A percentile compares a stretch with the other conserved stretches of the same genome.
phyloP scores from a whole-genome alignment of 2,329 filamentous ascomycete species.

The Fonsecaea pedrosoi region DNA sequence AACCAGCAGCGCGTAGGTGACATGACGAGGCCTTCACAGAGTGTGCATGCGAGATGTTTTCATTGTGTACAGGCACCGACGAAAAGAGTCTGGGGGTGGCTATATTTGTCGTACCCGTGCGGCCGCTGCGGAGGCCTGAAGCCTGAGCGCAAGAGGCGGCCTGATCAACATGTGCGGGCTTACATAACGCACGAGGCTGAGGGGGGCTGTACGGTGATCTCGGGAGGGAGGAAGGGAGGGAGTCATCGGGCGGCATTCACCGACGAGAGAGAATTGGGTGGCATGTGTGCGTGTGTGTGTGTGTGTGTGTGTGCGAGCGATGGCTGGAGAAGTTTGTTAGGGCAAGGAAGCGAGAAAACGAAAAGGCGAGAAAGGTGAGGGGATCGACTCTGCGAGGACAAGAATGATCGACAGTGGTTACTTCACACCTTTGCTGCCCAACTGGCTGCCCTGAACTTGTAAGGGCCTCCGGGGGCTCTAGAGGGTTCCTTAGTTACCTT shows the following conservation, averaged over 20 bases:
- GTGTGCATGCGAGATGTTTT: neutral
- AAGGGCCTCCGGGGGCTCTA: neutral
- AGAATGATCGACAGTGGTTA: constrained; percentile 11
- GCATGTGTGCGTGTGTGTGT: neutral
- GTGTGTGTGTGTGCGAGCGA: neutral
- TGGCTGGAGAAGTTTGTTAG: neutral
- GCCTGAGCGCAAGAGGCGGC: neutral
- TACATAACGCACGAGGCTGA: neutral
- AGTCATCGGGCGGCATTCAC: neutral
- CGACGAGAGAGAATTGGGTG: neutral
- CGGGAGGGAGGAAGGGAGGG: neutral
- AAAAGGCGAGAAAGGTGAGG: neutral
- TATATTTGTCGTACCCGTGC: neutral
- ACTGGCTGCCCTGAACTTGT: constrained; percentile 12
- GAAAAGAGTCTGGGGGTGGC: constrained; percentile 2
- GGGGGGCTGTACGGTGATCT: neutral
- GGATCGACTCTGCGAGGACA: neutral
- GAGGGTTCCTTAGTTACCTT: neutral
- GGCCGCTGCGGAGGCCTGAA: neutral
- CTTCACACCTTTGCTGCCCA: constrained; percentile 15
- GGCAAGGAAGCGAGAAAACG: neutral
- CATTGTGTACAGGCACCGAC: neutral
- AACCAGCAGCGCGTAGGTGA: neutral
- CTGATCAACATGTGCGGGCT: neutral
- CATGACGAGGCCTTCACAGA: neutral